Conservation (phyloP, 1,284 basidiomycete species). For the Cerioporus squamosus region DNA sequence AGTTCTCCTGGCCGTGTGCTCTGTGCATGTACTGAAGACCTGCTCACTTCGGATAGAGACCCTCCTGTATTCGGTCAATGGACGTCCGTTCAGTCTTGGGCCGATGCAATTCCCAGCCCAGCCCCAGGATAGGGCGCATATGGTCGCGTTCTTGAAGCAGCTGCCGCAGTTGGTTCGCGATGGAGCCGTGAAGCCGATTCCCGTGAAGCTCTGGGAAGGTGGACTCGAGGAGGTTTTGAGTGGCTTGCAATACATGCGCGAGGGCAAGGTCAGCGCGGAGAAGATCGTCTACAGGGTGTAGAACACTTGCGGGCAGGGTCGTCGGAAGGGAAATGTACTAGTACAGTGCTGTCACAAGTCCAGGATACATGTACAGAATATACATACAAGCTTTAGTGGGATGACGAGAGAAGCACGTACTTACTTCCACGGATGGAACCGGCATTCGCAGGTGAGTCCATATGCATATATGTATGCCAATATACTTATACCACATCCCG, state of each 20-base stretch:
- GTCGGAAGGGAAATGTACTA: too few relatives aligned
- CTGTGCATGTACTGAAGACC: neutral
- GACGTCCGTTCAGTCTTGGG: constrained; percentile 22
- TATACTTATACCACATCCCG: too few relatives aligned
- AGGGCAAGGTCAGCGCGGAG: constrained; percentile 33
- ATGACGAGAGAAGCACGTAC: too few relatives aligned
- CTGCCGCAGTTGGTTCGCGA: constrained; percentile 25
- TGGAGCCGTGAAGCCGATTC: constrained; percentile 24
- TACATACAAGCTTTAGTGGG: too few relatives aligned
- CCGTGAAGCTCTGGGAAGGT: constrained; percentile 29
- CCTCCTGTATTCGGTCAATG: constrained; percentile 29
- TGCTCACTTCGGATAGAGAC: constrained; percentile 12
- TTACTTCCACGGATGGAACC: too few relatives aligned
- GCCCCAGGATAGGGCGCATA: constrained; percentile 24
- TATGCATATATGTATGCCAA: too few relatives aligned
- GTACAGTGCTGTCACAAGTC: too few relatives aligned
- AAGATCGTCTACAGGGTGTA: constrained; percentile 28
- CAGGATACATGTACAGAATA: too few relatives aligned
- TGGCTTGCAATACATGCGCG: constrained; percentile 30
- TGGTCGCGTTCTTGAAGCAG: constrained; percentile 29
- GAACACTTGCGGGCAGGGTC: too few relatives aligned
- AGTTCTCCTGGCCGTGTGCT: too few relatives aligned
- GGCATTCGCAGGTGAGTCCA: too few relatives aligned
- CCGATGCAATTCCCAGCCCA: constrained; percentile 9
- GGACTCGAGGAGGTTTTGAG: constrained; percentile 26